Evolutionary conservation across 1,139 yeast genomes (phyloP).

Genomic region (Scheffersomyces segobiensis): DNA sequence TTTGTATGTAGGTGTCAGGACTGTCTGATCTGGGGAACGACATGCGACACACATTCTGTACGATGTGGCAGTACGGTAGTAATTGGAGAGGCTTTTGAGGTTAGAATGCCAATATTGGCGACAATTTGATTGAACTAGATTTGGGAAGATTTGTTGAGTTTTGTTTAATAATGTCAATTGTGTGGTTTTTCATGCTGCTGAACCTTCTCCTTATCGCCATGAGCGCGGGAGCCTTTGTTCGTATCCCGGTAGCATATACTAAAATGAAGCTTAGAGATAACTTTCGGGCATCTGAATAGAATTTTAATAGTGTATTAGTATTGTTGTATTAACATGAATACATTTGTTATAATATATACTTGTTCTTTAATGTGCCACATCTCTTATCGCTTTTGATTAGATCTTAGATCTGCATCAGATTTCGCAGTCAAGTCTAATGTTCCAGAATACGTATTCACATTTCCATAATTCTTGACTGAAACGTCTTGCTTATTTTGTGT

Average conservation of each 20-base stretch:
- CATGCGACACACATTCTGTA: neutral
- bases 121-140: neutral
- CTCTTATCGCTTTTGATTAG: neutral
- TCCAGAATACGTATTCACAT: neutral
- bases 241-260: neutral
- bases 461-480: neutral
- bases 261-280: neutral
- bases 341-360: neutral
- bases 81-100: neutral
- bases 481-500: neutral
- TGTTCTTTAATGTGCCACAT: neutral
- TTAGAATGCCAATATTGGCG: neutral
- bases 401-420: neutral
- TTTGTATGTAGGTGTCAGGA: neutral
- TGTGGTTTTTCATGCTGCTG: neutral
- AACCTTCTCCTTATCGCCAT: no score
- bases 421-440: neutral
- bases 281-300: neutral
- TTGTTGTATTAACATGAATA: neutral
- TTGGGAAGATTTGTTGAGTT: neutral
- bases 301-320: no score
- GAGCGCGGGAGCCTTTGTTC: no score
- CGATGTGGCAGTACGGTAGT: neutral
- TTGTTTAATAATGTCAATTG: neutral
- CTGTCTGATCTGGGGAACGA: neutral